Evolutionary conservation across 2,329 filamentous ascomycete species (phyloP), one percentile per base, ranked within the genome.

Genomic region (Amylocarpus encephaloides): DNA sequence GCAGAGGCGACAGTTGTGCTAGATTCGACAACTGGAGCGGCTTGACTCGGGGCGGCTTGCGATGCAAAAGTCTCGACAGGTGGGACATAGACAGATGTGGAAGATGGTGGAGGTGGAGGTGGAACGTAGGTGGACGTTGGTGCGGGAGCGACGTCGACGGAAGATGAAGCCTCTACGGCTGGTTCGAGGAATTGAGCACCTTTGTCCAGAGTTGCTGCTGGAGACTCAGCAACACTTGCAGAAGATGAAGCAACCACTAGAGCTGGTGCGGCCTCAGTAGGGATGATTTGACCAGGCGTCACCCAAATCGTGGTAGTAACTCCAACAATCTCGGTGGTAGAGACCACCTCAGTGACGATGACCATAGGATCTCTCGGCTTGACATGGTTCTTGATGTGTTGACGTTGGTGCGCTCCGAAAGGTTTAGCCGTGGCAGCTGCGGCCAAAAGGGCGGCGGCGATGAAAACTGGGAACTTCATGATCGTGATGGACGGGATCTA

Each of bases 341-440:
- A 65, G 18, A 72, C 68, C 34, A 68, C 71, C 43, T 75, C 68
- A 26, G 75, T 78, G 55, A 74, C 68, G 67, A 70, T 76, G 48
- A 75, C 72, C 34, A 75, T 62, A 18, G 43, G 38, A 6, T 19
- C 42, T 15, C 9, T 29, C 3, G 30, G 32, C 35, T 50, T 38
- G 29, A 9, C 7, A 45, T 71, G 54, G 11, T 48, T 48, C 13
- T 56, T 43, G 22, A 51, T 38, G 10, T 59, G 56, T 49, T 61
- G 59, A 34, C 62, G 58, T 39, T 61, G 60, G 33, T 69, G 69
- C 54, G 71, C 69, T 56, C 64, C 60, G 43, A 68, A 59, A 26
- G 66, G 67, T 52, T 66, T 64, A 26, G 67, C 65, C 43, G 57
- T 50, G 41, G 55, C 59, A 44, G 58, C 54, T 26, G 62, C 51